Evolutionary conservation across 2,329 filamentous ascomycete species (phyloP).

Genomic region (Paramyrothecium sp.): DNA sequence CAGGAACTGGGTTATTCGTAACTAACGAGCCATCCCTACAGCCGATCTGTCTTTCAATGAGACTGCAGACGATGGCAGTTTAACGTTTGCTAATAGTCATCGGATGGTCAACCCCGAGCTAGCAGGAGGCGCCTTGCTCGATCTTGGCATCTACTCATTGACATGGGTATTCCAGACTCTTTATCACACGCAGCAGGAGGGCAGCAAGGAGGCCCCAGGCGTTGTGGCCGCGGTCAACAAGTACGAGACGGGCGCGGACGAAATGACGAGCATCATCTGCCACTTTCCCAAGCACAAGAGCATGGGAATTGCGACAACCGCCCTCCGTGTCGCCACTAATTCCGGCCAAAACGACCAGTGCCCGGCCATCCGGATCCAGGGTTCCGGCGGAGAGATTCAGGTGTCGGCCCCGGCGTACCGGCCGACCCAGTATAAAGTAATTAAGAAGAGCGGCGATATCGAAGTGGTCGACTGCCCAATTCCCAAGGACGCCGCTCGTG

Average conservation of each 20-base stretch:
- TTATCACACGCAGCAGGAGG: conserved; percentile 73
- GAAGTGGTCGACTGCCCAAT: conserved; percentile 54
- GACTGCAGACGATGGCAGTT: conserved; percentile 53
- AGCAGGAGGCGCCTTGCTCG: conserved; percentile 78
- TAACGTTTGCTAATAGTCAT: conserved; percentile 59
- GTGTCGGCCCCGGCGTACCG: conserved; percentile 71
- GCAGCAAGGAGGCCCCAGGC: conserved; percentile 64
- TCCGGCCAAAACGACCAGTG: conserved; percentile 60
- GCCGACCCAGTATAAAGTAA: conserved; percentile 63
- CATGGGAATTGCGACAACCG: conserved; percentile 71
- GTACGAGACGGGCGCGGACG: conserved; percentile 73
- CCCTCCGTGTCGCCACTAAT: conserved; percentile 60
- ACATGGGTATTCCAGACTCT: conserved; percentile 91
- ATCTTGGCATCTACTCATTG: conserved; percentile 84
- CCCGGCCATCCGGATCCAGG: conserved; percentile 76
- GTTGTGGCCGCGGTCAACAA: conserved; percentile 70
- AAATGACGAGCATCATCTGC: conserved; percentile 74
- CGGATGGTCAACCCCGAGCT: conserved; percentile 82
- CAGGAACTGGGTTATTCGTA: not conserved
- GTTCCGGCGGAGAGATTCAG: conserved; percentile 78
- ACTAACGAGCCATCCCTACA: conserved; percentile 19
- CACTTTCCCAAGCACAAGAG: conserved; percentile 68
- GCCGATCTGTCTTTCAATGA: conserved; percentile 62
- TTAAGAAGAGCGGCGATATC: conserved; percentile 50
- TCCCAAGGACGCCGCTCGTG: conserved; percentile 45